These are phyloP conservation scores for Trypanosoma platydactyli DNA, from an alignment of 208 protist species.

Conservation along the genomic window DNA sequence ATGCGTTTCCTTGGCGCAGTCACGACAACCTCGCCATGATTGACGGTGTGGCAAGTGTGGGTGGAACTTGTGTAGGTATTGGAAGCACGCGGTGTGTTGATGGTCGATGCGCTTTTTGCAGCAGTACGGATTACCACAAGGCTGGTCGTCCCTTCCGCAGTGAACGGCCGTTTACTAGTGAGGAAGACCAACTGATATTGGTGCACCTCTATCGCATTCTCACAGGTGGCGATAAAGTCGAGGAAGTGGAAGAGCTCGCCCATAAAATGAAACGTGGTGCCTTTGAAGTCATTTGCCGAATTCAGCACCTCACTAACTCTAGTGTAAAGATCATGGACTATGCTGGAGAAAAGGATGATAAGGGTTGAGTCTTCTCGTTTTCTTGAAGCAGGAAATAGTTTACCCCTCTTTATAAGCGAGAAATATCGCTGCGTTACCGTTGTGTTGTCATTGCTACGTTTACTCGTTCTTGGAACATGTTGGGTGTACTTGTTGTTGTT, in stretches of 20 bases:
- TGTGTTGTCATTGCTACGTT: neutral
- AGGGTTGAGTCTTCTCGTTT: neutral
- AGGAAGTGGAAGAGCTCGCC: conserved; percentile 60
- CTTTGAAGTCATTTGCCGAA: conserved; percentile 73
- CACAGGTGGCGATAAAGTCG: conserved; percentile 61
- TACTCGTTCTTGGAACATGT: neutral
- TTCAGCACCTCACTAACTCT: conserved; percentile 62
- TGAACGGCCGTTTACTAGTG: conserved; percentile 49
- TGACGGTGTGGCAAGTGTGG: conserved; percentile 71
- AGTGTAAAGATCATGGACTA: conserved; percentile 68
- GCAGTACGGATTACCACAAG: conserved; percentile 46
- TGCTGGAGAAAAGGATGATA: neutral
- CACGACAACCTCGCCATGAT: conserved; percentile 80
- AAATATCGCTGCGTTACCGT: too few species aligned
- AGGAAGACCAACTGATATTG: conserved; percentile 70
- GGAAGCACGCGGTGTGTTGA: conserved; percentile 51
- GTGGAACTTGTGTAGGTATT: conserved; percentile 65
- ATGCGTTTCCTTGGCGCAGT: conserved; percentile 53
- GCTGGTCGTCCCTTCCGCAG: conserved; percentile 43
- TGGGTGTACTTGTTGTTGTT: neutral
- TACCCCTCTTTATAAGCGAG: too few species aligned
- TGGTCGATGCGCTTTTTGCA: conserved; percentile 61
- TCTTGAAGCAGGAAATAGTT: too few species aligned
- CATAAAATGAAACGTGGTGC: conserved; percentile 60
- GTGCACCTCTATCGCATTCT: conserved; percentile 70